Evolutionary conservation across 345 rosid species (phyloP).

Genomic region (Rhizophora apiculata): DNA sequence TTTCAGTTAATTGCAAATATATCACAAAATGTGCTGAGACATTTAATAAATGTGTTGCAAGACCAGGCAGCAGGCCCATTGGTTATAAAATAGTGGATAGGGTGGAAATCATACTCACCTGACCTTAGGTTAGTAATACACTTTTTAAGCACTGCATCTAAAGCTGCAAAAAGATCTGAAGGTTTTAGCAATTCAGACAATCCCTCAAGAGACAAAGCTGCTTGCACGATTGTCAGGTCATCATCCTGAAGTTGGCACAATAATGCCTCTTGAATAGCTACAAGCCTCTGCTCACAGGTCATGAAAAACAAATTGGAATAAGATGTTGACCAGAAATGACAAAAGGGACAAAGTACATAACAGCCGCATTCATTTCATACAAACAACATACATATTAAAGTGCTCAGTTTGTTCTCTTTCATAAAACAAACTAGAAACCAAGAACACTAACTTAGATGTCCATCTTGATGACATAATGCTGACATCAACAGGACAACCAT

Average conservation of each 20-base stretch:
- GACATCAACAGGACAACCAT: neutral
- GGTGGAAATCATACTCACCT: slow-evolving; percentile 40
- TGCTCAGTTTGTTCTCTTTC: neutral
- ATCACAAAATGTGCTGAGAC: neutral
- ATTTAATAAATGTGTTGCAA: neutral
- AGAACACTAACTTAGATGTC: neutral
- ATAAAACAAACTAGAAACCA: neutral
- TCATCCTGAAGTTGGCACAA: slow-evolving; percentile 70
- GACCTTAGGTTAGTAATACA: slow-evolving; percentile 45
- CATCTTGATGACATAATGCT: neutral
- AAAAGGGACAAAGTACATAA: neutral
- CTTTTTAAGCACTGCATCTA: slow-evolving; percentile 49
- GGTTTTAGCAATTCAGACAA: slow-evolving; percentile 48
- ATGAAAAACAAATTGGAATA: neutral
- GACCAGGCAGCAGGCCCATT: neutral
- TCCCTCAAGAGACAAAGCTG: slow-evolving; percentile 63
- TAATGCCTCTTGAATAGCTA: slow-evolving; percentile 60
- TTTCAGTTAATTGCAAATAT: neutral
- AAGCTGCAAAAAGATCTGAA: slow-evolving; percentile 54
- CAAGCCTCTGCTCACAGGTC: slow-evolving; percentile 49
- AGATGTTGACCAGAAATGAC: neutral
- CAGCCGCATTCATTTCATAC: neutral
- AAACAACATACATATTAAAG: neutral
- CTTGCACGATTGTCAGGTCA: slow-evolving; percentile 74
- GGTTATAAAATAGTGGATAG: neutral